Conservation (phyloP, 257 asterid species). For the Gynochthodes officinalis region DNA sequence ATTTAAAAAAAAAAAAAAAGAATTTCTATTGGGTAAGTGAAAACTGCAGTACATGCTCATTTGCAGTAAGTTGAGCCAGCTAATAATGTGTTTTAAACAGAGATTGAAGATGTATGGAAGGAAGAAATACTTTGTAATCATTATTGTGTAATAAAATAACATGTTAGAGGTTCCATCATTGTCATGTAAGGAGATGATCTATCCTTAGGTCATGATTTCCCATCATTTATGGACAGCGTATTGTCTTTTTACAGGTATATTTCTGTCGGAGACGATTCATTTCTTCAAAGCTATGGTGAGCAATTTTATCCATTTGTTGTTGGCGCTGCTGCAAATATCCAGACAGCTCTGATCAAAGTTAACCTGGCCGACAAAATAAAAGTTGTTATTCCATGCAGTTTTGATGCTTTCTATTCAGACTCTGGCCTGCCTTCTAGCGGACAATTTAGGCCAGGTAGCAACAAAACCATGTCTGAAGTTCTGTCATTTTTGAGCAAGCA, state of each 20-base stretch:
- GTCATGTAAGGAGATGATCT: background rate
- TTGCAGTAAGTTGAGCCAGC: background rate
- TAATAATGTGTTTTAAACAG: background rate
- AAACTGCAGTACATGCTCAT: background rate
- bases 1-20: too few species aligned
- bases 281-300: conserved; percentile 58
- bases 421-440: conserved; percentile 57
- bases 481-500: conserved; percentile 58
- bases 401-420: conserved; percentile 51
- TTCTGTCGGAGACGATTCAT: conserved; percentile 80
- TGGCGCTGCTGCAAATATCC: conserved; percentile 77
- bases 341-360: conserved; percentile 57
- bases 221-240: conserved; percentile 9
- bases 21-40: background rate
- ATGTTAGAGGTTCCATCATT: background rate
- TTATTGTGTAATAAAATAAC: background rate
- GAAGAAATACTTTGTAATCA: background rate
- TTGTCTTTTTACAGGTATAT: conserved; percentile 45
- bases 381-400: conserved; percentile 74
- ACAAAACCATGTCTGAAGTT: conserved; percentile 70
- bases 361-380: conserved; percentile 57
- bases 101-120: background rate
- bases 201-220: background rate
- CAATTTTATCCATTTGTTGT: conserved; percentile 69
- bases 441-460: conserved; percentile 59